Evolutionary conservation across 2,329 filamentous ascomycete genomes (phyloP), one percentile per base, ranked within the genome.

Genomic region (Colletotrichum lentis): DNA sequence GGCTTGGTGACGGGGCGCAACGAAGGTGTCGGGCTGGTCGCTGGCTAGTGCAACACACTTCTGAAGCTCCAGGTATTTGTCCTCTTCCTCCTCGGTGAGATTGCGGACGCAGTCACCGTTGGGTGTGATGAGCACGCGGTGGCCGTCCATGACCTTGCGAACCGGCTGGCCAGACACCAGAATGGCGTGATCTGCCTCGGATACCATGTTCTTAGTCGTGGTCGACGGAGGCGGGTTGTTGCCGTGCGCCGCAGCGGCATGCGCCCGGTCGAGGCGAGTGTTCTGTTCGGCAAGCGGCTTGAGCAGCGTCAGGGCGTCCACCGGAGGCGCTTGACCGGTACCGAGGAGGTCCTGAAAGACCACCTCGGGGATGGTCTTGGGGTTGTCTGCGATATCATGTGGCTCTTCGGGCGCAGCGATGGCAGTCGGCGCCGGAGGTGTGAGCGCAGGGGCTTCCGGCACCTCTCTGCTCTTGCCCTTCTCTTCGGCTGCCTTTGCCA

Each of bases 101-200:
- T 91, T 90, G 71, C 90, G 88, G n/a, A 95, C 83, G 75, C 91
- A 92, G 70, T 92, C 89, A 12, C 92, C 91, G 69, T 91, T 89
- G 0, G 91, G 90, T 0, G 91, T 94, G 60, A 94, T 87, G 72
- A 94, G 84, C 70, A 91, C 88, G 31, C 90, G 85, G 76, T 86
- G 84, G 63, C 88, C 88, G 69, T 91, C 88, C 2, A 88, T 81
- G 46, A 88, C 78, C 76, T 90, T 90, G 68, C 84, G 85, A 10
- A 91, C 86, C 12, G 87, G 80, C 69, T 84, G 82, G 55, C 88
- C 88, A 2, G 83, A 80, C n/a, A 84, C 80, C 7, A 90, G 80
- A 3, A 81, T 76, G 16, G 82, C 79, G 37, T 88, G 83, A 69
- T 91, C 88, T 53, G 87, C 82, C 50, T 83, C 81, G 1, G 79